phyloP scores from a whole-genome alignment of 1,284 basidiomycete genomes.

The Schizopora paradoxa region DNA sequence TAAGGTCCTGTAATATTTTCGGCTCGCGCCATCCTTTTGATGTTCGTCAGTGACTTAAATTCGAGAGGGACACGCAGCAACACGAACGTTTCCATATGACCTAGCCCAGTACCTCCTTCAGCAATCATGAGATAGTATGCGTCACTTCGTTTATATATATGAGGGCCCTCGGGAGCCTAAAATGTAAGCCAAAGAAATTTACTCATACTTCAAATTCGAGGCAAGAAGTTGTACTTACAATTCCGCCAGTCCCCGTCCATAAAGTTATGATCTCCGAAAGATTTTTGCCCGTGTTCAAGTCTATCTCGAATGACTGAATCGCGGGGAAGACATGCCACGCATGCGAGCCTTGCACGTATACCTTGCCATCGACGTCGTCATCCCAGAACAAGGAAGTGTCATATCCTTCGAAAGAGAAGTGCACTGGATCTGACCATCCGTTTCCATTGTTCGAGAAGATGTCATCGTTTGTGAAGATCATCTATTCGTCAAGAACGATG shows the following conservation, averaged over 20 bases:
- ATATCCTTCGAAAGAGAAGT: conserved; percentile 38
- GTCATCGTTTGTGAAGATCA: conserved; percentile 36
- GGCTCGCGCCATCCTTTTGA: conserved; percentile 18
- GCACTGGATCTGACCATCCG: conserved; percentile 40
- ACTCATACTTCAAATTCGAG: not conserved
- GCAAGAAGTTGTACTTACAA: conserved; percentile 17
- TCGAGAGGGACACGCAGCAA: not conserved
- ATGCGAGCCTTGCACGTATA: conserved; percentile 34
- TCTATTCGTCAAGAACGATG: conserved; percentile 18
- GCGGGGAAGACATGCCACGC: conserved; percentile 31
- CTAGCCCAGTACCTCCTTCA: conserved; percentile 33
- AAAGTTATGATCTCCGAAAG: conserved; percentile 34
- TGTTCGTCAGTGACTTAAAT: not conserved
- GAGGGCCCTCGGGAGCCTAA: conserved; percentile 38
- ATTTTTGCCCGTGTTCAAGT: conserved; percentile 33
- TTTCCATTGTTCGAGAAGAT: conserved; percentile 30
- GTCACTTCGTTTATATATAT: conserved; percentile 35
- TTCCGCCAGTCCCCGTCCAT: conserved; percentile 34
- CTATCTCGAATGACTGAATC: conserved; percentile 39
- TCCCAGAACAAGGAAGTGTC: conserved; percentile 40
- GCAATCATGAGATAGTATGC: conserved; percentile 41
- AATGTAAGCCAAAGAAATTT: conserved; percentile 17
- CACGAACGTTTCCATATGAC: conserved; percentile 28
- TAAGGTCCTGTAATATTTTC: conserved; percentile 25
- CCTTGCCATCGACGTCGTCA: conserved; percentile 35